These are phyloP conservation scores for Hypoxylon crocopeplum DNA, from an alignment of 495 filamentous ascomycete genomes.

Conservation along the genomic window DNA sequence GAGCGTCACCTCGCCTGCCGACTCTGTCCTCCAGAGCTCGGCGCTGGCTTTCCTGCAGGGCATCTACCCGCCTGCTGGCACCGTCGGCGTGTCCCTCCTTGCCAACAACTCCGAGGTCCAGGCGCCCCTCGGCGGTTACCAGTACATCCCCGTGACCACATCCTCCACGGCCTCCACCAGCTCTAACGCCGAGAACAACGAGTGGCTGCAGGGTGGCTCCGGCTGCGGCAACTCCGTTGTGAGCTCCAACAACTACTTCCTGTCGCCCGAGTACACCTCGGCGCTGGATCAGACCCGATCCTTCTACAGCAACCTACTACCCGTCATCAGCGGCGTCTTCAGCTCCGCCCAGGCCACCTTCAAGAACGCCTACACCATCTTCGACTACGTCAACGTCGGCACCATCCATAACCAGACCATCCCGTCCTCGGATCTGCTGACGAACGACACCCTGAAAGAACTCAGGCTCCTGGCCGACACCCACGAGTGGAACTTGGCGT, in stretches of 20 bases:
- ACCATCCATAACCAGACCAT: constrained; percentile 73
- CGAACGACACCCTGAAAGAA: constrained; percentile 56
- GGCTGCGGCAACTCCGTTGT: constrained; percentile 66
- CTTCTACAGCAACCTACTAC: constrained; percentile 70
- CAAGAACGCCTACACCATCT: constrained; percentile 79
- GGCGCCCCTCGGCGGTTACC: constrained; percentile 73
- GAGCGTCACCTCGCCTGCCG: constrained; percentile 62
- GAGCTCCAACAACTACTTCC: constrained; percentile 77
- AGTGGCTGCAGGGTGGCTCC: constrained; percentile 65
- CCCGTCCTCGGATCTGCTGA: constrained; percentile 54
- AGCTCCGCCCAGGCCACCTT: constrained; percentile 59
- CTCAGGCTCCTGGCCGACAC: constrained; percentile 70
- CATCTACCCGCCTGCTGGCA: constrained; percentile 75
- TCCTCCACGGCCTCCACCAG: constrained; percentile 56
- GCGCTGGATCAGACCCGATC: constrained; percentile 58
- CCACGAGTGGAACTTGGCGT: constrained; percentile 72
- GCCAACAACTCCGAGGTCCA: constrained; percentile 65
- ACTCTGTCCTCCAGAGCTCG: constrained; percentile 70
- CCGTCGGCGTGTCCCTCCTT: constrained; percentile 55
- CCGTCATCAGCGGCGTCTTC: constrained; percentile 68
- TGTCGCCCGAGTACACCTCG: constrained; percentile 62
- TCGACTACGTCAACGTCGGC: constrained; percentile 77
- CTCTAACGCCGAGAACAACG: constrained; percentile 62
- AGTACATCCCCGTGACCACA: constrained; percentile 70
- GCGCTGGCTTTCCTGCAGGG: constrained; percentile 82